Percentiles rank a stretch among this genome's conserved stretches.
Evolutionary conservation across 192 early-diverging fungal species (phyloP).

Genomic region (Phycomyces nitens): DNA sequence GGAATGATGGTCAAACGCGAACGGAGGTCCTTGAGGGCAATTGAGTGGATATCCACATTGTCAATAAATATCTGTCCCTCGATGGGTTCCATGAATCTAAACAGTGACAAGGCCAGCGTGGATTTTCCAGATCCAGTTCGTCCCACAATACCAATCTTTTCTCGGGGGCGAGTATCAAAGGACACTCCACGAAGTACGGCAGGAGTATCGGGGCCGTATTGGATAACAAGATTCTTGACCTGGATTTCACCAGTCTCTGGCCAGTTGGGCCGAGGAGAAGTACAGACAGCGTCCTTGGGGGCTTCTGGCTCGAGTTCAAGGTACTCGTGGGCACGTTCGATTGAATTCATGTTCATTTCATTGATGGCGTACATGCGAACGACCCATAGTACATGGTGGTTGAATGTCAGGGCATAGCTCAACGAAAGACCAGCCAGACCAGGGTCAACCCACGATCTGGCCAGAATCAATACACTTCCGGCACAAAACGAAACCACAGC

Average conservation of each 20-base stretch:
- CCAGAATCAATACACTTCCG: slow-evolving; percentile 61
- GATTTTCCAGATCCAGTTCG: slow-evolving; percentile 71
- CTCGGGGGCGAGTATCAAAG: slow-evolving; percentile 58
- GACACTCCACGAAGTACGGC: slow-evolving; percentile 75
- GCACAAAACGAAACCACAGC: slow-evolving; percentile 71
- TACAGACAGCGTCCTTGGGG: slow-evolving; percentile 13
- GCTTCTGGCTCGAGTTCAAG: slow-evolving; percentile 78
- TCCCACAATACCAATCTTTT: slow-evolving; percentile 91
- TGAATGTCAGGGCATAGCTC: slow-evolving; percentile 83
- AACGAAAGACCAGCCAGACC: slow-evolving; percentile 87
- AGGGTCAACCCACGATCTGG: slow-evolving; percentile 60
- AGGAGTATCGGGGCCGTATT: slow-evolving; percentile 76
- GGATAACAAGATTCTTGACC: slow-evolving; percentile 71
- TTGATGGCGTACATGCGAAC: slow-evolving; percentile 76
- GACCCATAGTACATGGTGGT: slow-evolving; percentile 75
- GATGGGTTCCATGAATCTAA: slow-evolving; percentile 75
- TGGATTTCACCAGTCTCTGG: slow-evolving; percentile 69
- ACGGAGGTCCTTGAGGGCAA: slow-evolving; percentile 70
- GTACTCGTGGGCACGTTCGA: slow-evolving; percentile 89
- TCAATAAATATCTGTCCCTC: slow-evolving; percentile 73
- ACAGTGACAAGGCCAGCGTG: slow-evolving; percentile 69
- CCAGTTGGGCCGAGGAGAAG: slow-evolving; percentile 44
- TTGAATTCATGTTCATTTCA: slow-evolving; percentile 87
- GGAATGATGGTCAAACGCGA: slow-evolving; percentile 71
- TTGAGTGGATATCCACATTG: slow-evolving; percentile 65